Evolutionary conservation across 345 rosid species (phyloP), one percentile per base, ranked within the genome.

Genomic region (Streptanthus diversifolius): DNA sequence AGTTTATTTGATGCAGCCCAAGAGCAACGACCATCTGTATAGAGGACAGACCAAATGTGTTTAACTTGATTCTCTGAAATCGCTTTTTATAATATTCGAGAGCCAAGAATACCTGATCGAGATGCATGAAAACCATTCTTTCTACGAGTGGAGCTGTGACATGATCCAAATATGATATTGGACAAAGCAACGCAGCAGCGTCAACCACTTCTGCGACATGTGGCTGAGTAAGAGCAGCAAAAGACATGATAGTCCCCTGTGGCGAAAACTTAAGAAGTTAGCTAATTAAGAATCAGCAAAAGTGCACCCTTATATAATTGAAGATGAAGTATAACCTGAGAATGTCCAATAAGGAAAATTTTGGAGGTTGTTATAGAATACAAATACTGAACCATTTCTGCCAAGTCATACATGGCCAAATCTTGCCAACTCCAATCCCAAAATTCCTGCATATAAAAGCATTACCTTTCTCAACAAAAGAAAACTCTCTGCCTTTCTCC

Each of bases 341-440:
- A 93, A 77, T 93, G 96, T 47, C 98, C 98, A 80, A 89, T 96
- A 80, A 91, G 68, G 60, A 88, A 86, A 59, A 86, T 67, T 82
- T 91, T 91, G 73, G 89, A 84, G 73, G 77, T 85, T 51, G 93
- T 74, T 44, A 68, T 35, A 30, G 84, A 74, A 79, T 85, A 71
- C 61, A 87, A 40, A 75, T 83, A 80, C 55, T 30, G 47, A 53
- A 93, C 57, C 96, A 89, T 89, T 85, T 74, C 91, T 40, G 93
- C 83, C 25, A 89, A 85, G 78, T 91, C 98, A 81, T 69, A 80
- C 51, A 86, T 60, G 1, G 98, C 98, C 80, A 91, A 78, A 62
- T 93, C 97, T 88, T 93, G 87, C 97, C 97, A 93, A 80, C 96
- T 93, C 95, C 95, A 93, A 37, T 93, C 91, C 98, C 98, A 93